Base-by-base conservation (phyloP, 768 basidiomycete species). In the Boletus rubroflammeus region DNA sequence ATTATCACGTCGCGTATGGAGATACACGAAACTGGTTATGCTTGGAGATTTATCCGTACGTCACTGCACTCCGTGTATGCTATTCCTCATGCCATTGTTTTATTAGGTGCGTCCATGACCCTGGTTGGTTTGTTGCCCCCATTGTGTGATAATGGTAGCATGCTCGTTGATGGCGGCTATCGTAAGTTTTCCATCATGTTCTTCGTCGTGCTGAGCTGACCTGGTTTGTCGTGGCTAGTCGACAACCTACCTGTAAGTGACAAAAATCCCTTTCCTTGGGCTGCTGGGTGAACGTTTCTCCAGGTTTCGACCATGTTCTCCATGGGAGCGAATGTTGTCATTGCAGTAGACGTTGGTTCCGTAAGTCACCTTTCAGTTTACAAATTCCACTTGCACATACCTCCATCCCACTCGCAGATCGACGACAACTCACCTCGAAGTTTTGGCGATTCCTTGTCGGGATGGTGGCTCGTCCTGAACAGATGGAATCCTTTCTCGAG, bases 1-100 rank as follows among this genome's bases (percentile, higher is more conserved):
- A 97, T 99, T 69, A 93, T 87, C 49, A 92, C 90, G 42, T 97
- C 93, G 9, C 81, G 86, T 9, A 98, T 98, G 93, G 94, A 98
- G 65, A 86, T 98, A 40, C 97, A 99, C 64, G 90, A 95, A 62
- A 91, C 92, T 13, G 97, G 97, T n/a, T 98, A 98, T 74, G 96
- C 97, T 13, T 99, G 96, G 96, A 80, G 93, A 61, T 92, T 84
- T 66, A 90, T 92, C 51, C 88, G 92, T 90, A 67, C 61, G 79
- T 65, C 42, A 43, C 15, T 3, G 21, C 43, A 39, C n/a, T 48
- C 11, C 10, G 11, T 19, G 28, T 54, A 41, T 41, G 28, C 42
- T 11, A 19, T 46, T 40, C 3, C 32, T 49, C 38, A 62, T 55
- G n/a, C 13, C 34, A 57, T 51, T 13, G 41, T 52, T 47, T 56